A percentile compares a stretch with the other conserved stretches of the same genome.
Conservation (phyloP, 78 protist species). For the Cavenderia fasciculata region DNA sequence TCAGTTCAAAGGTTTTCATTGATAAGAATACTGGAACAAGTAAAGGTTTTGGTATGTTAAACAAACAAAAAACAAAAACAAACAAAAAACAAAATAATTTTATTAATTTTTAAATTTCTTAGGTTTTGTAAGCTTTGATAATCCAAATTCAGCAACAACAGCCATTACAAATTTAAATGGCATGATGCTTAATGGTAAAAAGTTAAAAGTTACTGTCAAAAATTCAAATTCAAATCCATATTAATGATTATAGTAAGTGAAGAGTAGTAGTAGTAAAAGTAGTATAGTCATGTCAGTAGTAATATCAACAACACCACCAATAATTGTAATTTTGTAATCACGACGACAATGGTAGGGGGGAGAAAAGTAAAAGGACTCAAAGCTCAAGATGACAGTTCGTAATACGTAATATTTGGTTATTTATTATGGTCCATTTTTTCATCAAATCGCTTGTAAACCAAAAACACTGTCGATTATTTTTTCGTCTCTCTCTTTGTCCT, state of each 20-base stretch:
- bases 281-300: neutral
- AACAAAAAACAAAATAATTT: neutral
- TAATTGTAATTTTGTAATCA: neutral
- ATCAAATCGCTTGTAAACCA: too few species aligned
- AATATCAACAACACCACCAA: neutral
- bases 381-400: too few species aligned
- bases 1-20: constrained; percentile 83
- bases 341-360: too few species aligned
- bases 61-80: neutral
- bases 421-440: neutral
- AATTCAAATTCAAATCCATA: constrained; percentile 8
- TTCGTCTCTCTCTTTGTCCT: too few species aligned
- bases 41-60: constrained; percentile 87
- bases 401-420: neutral
- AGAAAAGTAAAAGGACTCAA: too few species aligned
- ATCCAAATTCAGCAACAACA: constrained; percentile 75
- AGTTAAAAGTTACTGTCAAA: constrained; percentile 87
- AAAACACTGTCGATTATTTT: too few species aligned
- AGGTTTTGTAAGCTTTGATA: constrained; percentile 88
- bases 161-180: constrained; percentile 89
- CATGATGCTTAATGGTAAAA: constrained; percentile 78
- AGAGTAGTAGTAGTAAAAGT: neutral
- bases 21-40: constrained; percentile 85
- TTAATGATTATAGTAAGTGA: too few species aligned
- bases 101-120: neutral